Percentiles rank a stretch among this genome's conserved stretches.
phyloP scores from a whole-genome alignment of 352 stramenopile genomes.

The Phytophthora chlamydospora region DNA sequence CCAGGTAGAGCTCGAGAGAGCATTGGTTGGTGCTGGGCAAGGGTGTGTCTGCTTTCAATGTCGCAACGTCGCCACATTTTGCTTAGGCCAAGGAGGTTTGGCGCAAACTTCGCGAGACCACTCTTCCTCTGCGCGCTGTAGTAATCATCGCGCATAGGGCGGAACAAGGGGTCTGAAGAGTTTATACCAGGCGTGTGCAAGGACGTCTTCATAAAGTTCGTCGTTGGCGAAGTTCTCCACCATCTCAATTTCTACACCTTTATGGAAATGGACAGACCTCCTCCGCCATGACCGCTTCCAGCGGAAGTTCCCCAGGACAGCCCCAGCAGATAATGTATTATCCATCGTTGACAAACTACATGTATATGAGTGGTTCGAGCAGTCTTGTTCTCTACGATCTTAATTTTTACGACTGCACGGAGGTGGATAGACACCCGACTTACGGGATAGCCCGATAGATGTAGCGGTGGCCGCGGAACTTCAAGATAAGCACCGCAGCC shows the following conservation, averaged over 20 bases:
- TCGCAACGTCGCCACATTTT: no score
- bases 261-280: no score
- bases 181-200: no score
- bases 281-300: no score
- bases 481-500: slow-evolving; percentile 46
- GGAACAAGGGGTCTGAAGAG: slow-evolving; percentile 4
- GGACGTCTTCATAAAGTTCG: no score
- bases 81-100: no score
- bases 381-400: slow-evolving; percentile 13
- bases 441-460: slow-evolving; percentile 69
- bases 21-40: background rate
- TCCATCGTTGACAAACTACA: slow-evolving; percentile 2
- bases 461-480: slow-evolving; percentile 58
- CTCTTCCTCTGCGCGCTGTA: slow-evolving; percentile 5
- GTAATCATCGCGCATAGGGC: slow-evolving; percentile 10
- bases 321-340: no score
- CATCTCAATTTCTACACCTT: no score
- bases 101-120: background rate
- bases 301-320: no score
- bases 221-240: no score
- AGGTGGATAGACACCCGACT: background rate
- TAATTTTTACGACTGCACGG: slow-evolving; percentile 8
- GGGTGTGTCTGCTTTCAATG: no score
- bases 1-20: slow-evolving; percentile 16
- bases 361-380: background rate